A percentile compares a stretch with the other conserved stretches of the same genome.
phyloP scores from a whole-genome alignment of 208 protist species.

The Crithidia sp. region DNA sequence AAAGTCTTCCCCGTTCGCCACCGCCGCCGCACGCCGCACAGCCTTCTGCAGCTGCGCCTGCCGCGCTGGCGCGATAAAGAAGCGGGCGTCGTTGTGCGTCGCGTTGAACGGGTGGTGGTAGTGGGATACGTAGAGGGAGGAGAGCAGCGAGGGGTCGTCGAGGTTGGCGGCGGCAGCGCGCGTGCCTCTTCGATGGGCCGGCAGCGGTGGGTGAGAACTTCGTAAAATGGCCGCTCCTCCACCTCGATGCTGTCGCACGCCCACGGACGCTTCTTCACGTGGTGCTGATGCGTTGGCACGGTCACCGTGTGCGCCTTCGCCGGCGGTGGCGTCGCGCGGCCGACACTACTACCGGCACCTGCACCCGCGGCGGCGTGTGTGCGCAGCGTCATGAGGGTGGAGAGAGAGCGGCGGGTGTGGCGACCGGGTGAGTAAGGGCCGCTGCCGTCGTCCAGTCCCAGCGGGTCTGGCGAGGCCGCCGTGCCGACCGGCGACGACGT shows the following conservation, averaged over 20 bases:
- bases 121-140: conserved; percentile 18
- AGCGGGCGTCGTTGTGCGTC: conserved; percentile 38
- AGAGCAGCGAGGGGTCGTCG: background rate
- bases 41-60: conserved; percentile 17
- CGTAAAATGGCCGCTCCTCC: conserved; percentile 52
- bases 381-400: conserved; percentile 7
- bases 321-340: background rate
- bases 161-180: background rate
- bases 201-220: conserved; percentile 51
- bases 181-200: conserved; percentile 3
- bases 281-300: conserved; percentile 35
- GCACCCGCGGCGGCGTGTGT: background rate
- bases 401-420: conserved; percentile 14
- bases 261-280: conserved; percentile 35
- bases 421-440: conserved; percentile 8
- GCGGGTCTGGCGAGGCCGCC: conserved; percentile 6
- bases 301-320: background rate
- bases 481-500: conserved; percentile 6
- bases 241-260: conserved; percentile 33
- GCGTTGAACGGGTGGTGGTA: conserved; percentile 48
- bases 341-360: too few species aligned
- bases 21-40: conserved; percentile 15
- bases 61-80: conserved; percentile 23
- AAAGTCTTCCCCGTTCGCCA: conserved; percentile 18
- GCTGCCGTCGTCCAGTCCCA: background rate